Conservation (phyloP, 768 basidiomycete genomes). For the Collybia mongolica region DNA sequence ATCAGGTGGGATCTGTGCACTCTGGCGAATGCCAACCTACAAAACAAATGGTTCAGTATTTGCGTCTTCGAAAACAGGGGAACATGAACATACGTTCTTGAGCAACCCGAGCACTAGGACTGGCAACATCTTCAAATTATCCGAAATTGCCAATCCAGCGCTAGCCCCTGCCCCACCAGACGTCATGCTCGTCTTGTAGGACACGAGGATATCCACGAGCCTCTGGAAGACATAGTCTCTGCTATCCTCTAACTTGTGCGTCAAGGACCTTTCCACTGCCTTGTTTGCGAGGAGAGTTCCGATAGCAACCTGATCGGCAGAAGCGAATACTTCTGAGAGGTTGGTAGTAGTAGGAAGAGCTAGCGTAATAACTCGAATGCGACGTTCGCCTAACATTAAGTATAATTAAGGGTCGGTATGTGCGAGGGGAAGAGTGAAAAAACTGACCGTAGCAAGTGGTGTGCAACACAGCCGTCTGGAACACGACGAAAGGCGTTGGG, state of each 20-base stretch:
- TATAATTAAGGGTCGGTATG: too few species aligned
- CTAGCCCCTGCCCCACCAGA: slow-evolving; percentile 91
- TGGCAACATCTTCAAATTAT: slow-evolving; percentile 94
- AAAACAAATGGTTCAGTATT: slow-evolving; percentile 5
- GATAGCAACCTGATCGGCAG: slow-evolving; percentile 87
- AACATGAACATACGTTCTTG: slow-evolving; percentile 72
- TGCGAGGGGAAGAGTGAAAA: neutral
- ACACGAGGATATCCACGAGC: slow-evolving; percentile 78
- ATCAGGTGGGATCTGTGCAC: slow-evolving; percentile 95
- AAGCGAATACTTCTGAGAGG: slow-evolving; percentile 86
- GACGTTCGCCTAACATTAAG: slow-evolving; percentile 59
- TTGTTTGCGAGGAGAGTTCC: slow-evolving; percentile 86
- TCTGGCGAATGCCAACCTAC: slow-evolving; percentile 92
- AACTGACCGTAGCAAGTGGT: slow-evolving; percentile 85
- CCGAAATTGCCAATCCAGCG: slow-evolving; percentile 88
- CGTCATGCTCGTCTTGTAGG: slow-evolving; percentile 97
- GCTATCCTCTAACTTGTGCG: slow-evolving; percentile 86
- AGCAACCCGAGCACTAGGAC: slow-evolving; percentile 85
- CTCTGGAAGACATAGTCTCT: slow-evolving; percentile 83
- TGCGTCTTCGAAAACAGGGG: neutral
- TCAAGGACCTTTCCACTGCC: slow-evolving; percentile 85
- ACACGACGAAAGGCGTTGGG: slow-evolving; percentile 85
- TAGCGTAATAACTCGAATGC: slow-evolving; percentile 87
- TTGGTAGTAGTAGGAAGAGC: slow-evolving; percentile 87
- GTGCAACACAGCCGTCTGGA: slow-evolving; percentile 94